A percentile compares a stretch with the other conserved stretches of the same genome.
These are phyloP conservation scores for Trypethelium eluteriae DNA, from an alignment of 495 filamentous ascomycete species.

Conservation along the genomic window DNA sequence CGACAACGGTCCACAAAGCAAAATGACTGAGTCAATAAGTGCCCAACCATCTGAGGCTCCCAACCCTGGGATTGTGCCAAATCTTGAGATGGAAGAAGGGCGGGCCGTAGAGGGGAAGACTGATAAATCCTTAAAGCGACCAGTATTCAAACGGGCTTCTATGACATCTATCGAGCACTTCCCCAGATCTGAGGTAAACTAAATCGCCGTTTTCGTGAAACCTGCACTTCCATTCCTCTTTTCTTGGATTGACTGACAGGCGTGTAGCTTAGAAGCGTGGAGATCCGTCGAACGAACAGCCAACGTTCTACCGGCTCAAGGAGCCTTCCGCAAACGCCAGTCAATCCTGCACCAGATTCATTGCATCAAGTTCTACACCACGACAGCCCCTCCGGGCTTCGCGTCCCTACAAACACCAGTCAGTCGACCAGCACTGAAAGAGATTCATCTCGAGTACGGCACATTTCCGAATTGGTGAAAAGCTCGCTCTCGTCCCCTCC, in stretches of 20 bases:
- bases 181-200: slow-evolving; percentile 21
- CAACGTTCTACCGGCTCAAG: slow-evolving; percentile 3
- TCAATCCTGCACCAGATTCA: not conserved
- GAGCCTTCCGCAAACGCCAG: not conserved
- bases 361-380: not conserved
- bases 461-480: not conserved
- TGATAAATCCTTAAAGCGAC: not conserved
- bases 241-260: not conserved
- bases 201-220: not conserved
- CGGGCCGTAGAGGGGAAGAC: not conserved
- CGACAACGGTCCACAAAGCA: no score
- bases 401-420: not conserved
- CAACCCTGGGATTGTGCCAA: not conserved
- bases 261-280: slow-evolving; percentile 11
- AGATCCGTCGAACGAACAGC: slow-evolving; percentile 12
- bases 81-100: not conserved
- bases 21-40: no score
- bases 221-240: not conserved
- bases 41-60: not conserved
- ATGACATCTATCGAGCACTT: slow-evolving; percentile 26
- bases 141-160: slow-evolving; percentile 25
- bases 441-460: not conserved
- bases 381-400: not conserved
- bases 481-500: not conserved
- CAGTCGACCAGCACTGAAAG: not conserved